These are phyloP conservation scores for Licmophora abbreviata DNA, from an alignment of 108 stramenopile genomes.

Conservation along the genomic window DNA sequence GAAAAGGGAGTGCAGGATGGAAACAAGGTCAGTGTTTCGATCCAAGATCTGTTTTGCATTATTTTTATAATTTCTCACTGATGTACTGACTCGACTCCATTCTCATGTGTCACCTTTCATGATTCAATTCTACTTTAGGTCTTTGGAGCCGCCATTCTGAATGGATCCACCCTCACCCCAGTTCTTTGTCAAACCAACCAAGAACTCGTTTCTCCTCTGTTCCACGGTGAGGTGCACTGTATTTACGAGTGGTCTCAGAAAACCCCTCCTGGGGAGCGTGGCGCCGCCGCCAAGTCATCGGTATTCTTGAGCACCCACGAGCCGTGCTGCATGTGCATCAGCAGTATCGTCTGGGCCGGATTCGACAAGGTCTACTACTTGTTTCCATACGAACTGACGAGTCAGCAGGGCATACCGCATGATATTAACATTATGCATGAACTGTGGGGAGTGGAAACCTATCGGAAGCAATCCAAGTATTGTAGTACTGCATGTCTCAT, in stretches of 20 bases:
- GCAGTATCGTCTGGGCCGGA: conserved; percentile 44
- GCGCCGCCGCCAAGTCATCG: conserved; percentile 26
- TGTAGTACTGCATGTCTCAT: conserved; percentile 28
- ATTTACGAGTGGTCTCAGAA: conserved; percentile 34
- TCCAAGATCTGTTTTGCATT: no score
- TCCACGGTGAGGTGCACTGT: conserved; percentile 43
- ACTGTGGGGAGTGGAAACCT: conserved; percentile 48
- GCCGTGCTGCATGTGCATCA: conserved; percentile 58
- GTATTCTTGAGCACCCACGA: conserved; percentile 48
- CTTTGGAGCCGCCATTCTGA: conserved; percentile 48
- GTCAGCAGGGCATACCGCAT: conserved; percentile 41
- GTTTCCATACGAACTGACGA: conserved; percentile 35
- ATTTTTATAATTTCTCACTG: no score
- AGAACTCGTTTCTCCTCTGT: conserved; percentile 35
- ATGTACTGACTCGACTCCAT: no score
- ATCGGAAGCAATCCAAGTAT: conserved; percentile 47
- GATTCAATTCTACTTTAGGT: no score
- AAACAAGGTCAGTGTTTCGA: no score
- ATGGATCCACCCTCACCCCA: conserved; percentile 1
- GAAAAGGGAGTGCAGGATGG: conserved; percentile 26
- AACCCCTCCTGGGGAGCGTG: conserved; percentile 24
- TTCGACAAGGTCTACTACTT: conserved; percentile 38
- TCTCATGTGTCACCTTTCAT: no score
- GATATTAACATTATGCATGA: conserved; percentile 61
- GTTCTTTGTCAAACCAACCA: conserved; percentile 22